Evolutionary conservation across 805 yeast species (phyloP).

Genomic region (Saccharomycopsis sp.): DNA sequence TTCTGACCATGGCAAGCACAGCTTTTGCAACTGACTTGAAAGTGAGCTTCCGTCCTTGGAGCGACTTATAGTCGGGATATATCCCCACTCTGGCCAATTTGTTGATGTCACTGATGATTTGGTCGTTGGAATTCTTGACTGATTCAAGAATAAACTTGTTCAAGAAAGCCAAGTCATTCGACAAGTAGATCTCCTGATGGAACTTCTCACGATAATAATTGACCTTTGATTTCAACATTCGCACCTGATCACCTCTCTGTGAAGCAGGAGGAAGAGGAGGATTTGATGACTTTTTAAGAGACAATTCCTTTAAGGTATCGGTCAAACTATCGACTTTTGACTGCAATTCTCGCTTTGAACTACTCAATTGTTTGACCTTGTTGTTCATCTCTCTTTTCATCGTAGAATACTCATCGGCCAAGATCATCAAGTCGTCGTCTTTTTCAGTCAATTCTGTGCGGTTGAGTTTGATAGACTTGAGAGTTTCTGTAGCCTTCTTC

Average conservation of each 20-base stretch:
- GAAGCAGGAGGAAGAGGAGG: no score
- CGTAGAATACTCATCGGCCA: constrained; percentile 9
- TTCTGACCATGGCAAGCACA: constrained; percentile 27
- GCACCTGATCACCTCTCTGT: background rate
- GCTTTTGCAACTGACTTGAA: constrained; percentile 24
- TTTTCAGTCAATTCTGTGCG: constrained; percentile 9
- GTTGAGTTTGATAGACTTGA: constrained; percentile 24
- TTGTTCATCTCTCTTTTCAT: constrained; percentile 7
- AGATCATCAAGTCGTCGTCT: constrained; percentile 2
- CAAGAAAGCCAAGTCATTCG: constrained; percentile 28
- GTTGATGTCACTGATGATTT: constrained; percentile 25
- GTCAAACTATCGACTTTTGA: constrained; percentile 26
- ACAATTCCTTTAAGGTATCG: constrained; percentile 22
- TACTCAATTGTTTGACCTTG: constrained; percentile 17
- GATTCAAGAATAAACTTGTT: constrained; percentile 27
- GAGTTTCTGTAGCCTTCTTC: constrained; percentile 26
- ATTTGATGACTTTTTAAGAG: background rate
- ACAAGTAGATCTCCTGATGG: constrained; percentile 17
- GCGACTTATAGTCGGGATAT: constrained; percentile 24
- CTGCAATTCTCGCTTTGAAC: constrained; percentile 21
- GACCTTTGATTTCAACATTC: constrained; percentile 3
- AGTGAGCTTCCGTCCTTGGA: constrained; percentile 13
- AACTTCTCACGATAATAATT: constrained; percentile 17
- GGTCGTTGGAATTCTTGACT: constrained; percentile 27
- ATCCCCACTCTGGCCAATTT: constrained; percentile 27